These are phyloP conservation scores for Stentor coeruleus DNA, from an alignment of 73 alveolate species.

Conservation along the genomic window DNA sequence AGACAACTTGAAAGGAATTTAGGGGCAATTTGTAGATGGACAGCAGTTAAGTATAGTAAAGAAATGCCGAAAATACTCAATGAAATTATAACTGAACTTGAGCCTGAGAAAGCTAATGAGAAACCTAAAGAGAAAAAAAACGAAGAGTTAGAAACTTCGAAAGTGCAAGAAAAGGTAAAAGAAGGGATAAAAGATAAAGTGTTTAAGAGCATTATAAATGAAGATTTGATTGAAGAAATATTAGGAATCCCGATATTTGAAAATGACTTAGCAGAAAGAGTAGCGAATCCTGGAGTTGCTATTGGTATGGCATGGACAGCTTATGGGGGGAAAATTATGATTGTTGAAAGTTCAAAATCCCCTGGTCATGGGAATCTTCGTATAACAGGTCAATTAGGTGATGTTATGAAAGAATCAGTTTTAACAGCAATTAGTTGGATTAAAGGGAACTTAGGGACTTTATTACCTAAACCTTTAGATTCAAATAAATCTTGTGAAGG, in stretches of 20 bases:
- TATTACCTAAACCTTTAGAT: slow-evolving; percentile 28
- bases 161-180: neutral
- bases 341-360: slow-evolving; percentile 73
- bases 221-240: slow-evolving; percentile 52
- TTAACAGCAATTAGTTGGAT: slow-evolving; percentile 81
- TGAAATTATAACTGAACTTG: no score
- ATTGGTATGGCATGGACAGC: slow-evolving; percentile 87
- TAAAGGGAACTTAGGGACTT: slow-evolving; percentile 60
- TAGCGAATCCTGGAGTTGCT: slow-evolving; percentile 77
- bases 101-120: neutral
- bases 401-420: slow-evolving; percentile 89
- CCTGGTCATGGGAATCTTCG: slow-evolving; percentile 69
- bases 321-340: slow-evolving; percentile 77
- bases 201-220: slow-evolving; percentile 39
- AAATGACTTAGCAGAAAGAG: slow-evolving; percentile 43
- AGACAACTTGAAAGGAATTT: slow-evolving; percentile 75
- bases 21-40: slow-evolving; percentile 65
- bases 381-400: slow-evolving; percentile 84
- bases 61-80: neutral
- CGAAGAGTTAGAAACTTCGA: no score
- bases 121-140: slow-evolving; percentile 32
- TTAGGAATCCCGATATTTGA: slow-evolving; percentile 77
- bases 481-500: slow-evolving; percentile 32
- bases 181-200: slow-evolving; percentile 17
- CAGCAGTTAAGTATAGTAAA: slow-evolving; percentile 59